Base-by-base conservation (phyloP, 2,329 filamentous ascomycete genomes). In the Ophiostoma populinum region DNA sequence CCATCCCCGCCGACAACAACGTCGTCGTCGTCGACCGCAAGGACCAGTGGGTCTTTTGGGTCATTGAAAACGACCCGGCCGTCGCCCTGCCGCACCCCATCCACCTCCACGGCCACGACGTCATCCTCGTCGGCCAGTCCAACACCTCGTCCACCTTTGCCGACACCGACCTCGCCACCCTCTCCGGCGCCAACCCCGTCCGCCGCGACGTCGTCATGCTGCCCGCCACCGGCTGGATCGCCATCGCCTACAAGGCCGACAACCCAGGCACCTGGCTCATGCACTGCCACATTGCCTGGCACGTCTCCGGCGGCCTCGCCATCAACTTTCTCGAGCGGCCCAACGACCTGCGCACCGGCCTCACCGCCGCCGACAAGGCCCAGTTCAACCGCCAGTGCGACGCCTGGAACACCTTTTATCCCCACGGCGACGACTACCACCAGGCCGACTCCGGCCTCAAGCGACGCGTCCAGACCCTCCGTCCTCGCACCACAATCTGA, bases 261-360 rank as follows among this genome's bases (percentile, higher is more conserved):
- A 66, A 67, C 40, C 63, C 63, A 0, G 63, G 63, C 27, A 46
- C 53, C 11, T 62, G 59, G 58, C 42, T 59, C 32, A 49, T 62
- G 46, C 58, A 62, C 42, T 62, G 58, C 47, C 58, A 62, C 43
- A 61, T 63, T 43, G 56, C 57, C 15, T 63, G 56, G 61, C 64
- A 68, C 45, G 52, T 61, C 10, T 50, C 48, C 21, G 54, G 56
- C 40, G 63, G 61, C 29, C 53, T 68, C 4, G 61, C 55, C 5
- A 46, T 66, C 28, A 64, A 67, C 47, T 66, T 68, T 42, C 38
- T 68, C 8, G 66, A 48, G 41, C 40, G 42, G 12, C 36, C 43
- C 8, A 17, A 16, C 8, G 41, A 43, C 11, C 34, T 45, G 8
- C n/a, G n/a, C 10, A 10, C 15, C 9, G 17, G 24, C 22, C 24